Percentiles rank a stretch among this genome's conserved stretches.
phyloP scores from a whole-genome alignment of 495 filamentous ascomycete genomes.

The Aspergillus heteromorphus region DNA sequence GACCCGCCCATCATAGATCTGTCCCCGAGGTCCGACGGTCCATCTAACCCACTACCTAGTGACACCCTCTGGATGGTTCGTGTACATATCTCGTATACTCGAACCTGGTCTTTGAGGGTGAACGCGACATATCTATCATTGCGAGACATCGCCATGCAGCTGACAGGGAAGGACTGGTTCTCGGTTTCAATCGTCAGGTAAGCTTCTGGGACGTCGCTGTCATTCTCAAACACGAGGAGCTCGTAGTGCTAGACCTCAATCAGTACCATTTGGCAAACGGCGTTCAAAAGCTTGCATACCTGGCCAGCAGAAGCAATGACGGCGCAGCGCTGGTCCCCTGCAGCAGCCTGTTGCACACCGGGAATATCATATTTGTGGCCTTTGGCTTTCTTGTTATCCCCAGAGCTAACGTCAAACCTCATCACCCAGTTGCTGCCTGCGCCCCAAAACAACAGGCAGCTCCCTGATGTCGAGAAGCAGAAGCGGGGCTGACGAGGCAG shows the following conservation, averaged over 20 bases:
- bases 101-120: conserved; percentile 19
- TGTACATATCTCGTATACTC: conserved; percentile 16
- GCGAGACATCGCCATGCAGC: conserved; percentile 24
- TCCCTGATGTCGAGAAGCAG: conserved; percentile 19
- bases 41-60: conserved; percentile 7
- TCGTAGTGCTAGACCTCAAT: conserved; percentile 18
- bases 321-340: conserved; percentile 19
- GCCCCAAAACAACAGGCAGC: conserved; percentile 21
- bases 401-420: conserved; percentile 13
- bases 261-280: neutral
- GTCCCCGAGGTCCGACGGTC: conserved; percentile 3
- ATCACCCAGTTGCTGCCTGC: conserved; percentile 17
- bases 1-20: neutral
- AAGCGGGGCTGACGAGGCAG: conserved; percentile 17
- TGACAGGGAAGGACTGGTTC: conserved; percentile 7
- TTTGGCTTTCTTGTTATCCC: conserved; percentile 10
- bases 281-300: conserved; percentile 7
- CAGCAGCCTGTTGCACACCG: conserved; percentile 19
- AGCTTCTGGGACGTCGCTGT: conserved; percentile 10
- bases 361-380: conserved; percentile 20
- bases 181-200: conserved; percentile 16
- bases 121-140: conserved; percentile 23
- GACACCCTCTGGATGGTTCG: conserved; percentile 13
- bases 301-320: conserved; percentile 19
- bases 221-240: conserved; percentile 17